phyloP scores from a whole-genome alignment of 768 basidiomycete species.

The Russula ochroleuca region DNA sequence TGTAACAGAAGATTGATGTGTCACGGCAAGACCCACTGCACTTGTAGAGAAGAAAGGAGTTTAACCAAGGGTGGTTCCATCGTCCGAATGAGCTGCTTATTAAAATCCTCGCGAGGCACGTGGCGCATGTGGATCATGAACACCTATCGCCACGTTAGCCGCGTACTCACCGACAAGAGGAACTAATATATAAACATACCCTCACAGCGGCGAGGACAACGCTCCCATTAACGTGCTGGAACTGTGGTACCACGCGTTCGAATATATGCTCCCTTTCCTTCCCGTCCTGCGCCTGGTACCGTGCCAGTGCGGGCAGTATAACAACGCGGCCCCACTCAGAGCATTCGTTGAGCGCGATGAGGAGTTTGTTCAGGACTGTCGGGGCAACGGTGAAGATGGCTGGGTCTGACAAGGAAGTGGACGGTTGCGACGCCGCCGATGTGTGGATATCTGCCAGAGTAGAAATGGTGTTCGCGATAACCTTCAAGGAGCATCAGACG shows the following conservation, averaged over 20 bases:
- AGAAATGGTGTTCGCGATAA: constrained; percentile 94
- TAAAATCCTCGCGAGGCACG: constrained; percentile 76
- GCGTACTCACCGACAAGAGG: not conserved
- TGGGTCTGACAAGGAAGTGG: constrained; percentile 52
- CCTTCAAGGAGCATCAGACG: constrained; percentile 47
- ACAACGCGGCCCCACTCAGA: constrained; percentile 99
- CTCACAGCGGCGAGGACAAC: constrained; percentile 97
- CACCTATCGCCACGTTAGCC: constrained; percentile 47
- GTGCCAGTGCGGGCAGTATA: constrained; percentile 77
- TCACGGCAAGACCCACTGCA: constrained; percentile 96
- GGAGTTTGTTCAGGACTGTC: constrained; percentile 76
- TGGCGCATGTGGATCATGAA: constrained; percentile 95
- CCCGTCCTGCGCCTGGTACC: constrained; percentile 79
- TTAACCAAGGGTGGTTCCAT: constrained; percentile 98
- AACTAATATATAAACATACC: constrained; percentile 42
- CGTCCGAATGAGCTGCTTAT: constrained; percentile 83
- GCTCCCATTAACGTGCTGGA: constrained; percentile 94
- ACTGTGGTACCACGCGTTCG: constrained; percentile 97
- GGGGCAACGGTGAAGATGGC: constrained; percentile 81
- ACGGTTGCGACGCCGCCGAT: constrained; percentile 55
- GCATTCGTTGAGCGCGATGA: constrained; percentile 95
- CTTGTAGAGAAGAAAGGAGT: constrained; percentile 91
- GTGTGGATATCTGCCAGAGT: constrained; percentile 90
- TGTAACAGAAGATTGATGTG: constrained; percentile 97
- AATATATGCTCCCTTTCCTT: constrained; percentile 98